Evolutionary conservation across 2,329 filamentous ascomycete genomes (phyloP).

Genomic region (Xylariaceae sp.): DNA sequence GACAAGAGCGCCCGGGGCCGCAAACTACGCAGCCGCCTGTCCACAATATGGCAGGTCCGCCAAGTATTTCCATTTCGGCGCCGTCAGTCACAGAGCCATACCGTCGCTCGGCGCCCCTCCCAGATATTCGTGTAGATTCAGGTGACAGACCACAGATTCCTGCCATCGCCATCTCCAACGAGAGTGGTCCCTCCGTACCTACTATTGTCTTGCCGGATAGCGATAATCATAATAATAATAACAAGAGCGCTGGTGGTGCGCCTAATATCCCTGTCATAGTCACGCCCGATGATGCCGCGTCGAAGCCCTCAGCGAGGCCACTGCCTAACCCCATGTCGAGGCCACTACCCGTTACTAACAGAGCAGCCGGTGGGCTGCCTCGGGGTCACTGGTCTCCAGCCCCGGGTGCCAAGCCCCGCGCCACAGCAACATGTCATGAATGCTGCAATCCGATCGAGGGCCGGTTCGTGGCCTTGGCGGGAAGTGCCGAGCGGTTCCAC

Average conservation of each 20-base stretch:
- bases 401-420: conserved; percentile 42
- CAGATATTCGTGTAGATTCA: conserved; percentile 43
- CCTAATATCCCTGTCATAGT: conserved; percentile 39
- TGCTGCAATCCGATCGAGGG: conserved; percentile 83
- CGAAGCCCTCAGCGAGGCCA: conserved; percentile 37
- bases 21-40: conserved; percentile 34
- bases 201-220: conserved; percentile 37
- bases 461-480: conserved; percentile 78
- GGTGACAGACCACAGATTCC: conserved; percentile 44
- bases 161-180: conserved; percentile 45
- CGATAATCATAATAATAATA: conserved; percentile 11
- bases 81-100: conserved; percentile 33
- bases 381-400: conserved; percentile 57
- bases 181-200: conserved; percentile 35
- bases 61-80: conserved; percentile 38
- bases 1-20: conserved; percentile 28
- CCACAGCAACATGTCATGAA: conserved; percentile 73
- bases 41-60: conserved; percentile 52
- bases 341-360: conserved; percentile 30
- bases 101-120: conserved; percentile 35
- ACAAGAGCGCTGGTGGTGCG: not conserved
- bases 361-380: conserved; percentile 37
- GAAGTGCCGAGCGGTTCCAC: conserved; percentile 72
- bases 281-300: conserved; percentile 39
- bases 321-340: conserved; percentile 44